Percentiles rank a stretch among this genome's conserved stretches.
Conservation (phyloP, 2,329 filamentous ascomycete genomes). For the Ophidiomyces ophidiicola region DNA sequence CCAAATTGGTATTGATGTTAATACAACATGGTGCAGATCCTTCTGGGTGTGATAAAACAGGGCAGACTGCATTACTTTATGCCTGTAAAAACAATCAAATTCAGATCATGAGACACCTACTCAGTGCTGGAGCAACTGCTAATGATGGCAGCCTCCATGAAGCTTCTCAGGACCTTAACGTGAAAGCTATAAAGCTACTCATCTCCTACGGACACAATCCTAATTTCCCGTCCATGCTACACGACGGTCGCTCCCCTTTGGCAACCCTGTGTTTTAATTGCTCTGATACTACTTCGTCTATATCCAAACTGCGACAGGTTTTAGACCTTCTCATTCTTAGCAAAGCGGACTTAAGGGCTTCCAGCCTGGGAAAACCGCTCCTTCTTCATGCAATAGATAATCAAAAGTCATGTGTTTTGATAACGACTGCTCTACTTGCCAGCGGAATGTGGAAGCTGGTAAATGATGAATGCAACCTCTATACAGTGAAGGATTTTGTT, state of each 20-base stretch:
- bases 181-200: conserved; percentile 45
- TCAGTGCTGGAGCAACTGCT: conserved; percentile 44
- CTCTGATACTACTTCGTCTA: conserved; percentile 37
- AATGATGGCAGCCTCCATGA: conserved; percentile 59
- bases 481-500: conserved; percentile 41
- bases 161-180: conserved; percentile 47
- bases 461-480: conserved; percentile 49
- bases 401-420: conserved; percentile 42
- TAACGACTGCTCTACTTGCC: conserved; percentile 48
- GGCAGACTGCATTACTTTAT: conserved; percentile 49
- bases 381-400: conserved; percentile 49
- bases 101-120: conserved; percentile 40
- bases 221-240: conserved; percentile 52
- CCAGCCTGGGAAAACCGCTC: conserved; percentile 41
- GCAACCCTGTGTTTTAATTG: conserved; percentile 52
- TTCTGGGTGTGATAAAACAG: conserved; percentile 45
- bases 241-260: conserved; percentile 51
- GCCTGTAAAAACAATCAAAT: conserved; percentile 46
- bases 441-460: conserved; percentile 53
- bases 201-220: conserved; percentile 49
- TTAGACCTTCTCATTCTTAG: conserved; percentile 48
- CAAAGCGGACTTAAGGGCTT: conserved; percentile 31
- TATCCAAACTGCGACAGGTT: conserved; percentile 38
- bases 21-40: conserved; percentile 49
- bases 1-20: conserved; percentile 47